Conservation (phyloP, 2,329 filamentous ascomycete species). For the Aspergillus candidus region DNA sequence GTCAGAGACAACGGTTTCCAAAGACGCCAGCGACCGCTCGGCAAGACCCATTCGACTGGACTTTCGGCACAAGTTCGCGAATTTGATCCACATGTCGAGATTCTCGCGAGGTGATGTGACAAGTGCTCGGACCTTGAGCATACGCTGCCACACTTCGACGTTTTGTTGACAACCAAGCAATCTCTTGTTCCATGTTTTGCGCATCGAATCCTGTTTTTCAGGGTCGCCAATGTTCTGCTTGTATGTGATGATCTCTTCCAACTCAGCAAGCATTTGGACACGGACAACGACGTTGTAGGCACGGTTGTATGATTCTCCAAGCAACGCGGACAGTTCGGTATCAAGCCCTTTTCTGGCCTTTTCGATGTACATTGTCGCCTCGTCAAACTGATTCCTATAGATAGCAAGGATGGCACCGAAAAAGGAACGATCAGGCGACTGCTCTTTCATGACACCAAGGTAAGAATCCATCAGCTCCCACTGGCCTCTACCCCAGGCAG, state of each 20-base stretch:
- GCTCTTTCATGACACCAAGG: conserved; percentile 85
- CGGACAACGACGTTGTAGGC: conserved; percentile 97
- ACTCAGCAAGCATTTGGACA: conserved; percentile 96
- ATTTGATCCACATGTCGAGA: conserved; percentile 99
- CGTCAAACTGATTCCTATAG: conserved; percentile 90
- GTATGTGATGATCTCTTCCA: conserved; percentile 97
- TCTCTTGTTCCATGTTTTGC: conserved; percentile 90
- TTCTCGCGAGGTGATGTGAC: conserved; percentile 91
- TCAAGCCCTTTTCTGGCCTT: conserved; percentile 90
- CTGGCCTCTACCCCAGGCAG: conserved; percentile 91
- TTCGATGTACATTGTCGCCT: conserved; percentile 81
- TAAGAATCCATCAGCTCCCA: conserved; percentile 99
- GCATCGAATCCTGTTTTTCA: conserved; percentile 84
- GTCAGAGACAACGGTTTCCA: conserved; percentile 65
- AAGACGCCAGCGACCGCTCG: conserved; percentile 85
- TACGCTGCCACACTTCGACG: conserved; percentile 96
- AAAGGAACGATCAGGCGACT: conserved; percentile 91
- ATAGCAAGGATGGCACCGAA: conserved; percentile 94
- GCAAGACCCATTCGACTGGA: conserved; percentile 89
- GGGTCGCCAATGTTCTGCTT: conserved; percentile 78
- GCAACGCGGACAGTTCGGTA: conserved; percentile 86
- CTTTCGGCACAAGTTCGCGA: conserved; percentile 95
- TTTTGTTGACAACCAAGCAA: conserved; percentile 93
- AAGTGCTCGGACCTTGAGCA: conserved; percentile 88
- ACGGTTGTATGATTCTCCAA: conserved; percentile 97